Evolutionary conservation across 139 green algal genomes (phyloP).

Genomic region (Chlamydomonas sp.): DNA sequence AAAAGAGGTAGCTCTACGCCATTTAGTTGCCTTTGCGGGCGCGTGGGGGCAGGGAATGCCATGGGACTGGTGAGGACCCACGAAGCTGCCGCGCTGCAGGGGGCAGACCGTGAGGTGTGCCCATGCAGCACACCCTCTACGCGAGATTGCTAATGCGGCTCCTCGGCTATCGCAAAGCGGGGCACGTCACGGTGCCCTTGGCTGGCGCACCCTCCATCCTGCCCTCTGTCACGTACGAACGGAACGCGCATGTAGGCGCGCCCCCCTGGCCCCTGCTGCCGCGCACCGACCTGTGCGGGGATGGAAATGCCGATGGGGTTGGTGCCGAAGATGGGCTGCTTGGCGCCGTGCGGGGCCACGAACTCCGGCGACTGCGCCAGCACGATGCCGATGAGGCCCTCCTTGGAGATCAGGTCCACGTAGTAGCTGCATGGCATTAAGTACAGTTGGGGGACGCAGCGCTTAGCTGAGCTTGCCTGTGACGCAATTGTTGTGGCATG

Average conservation of each 20-base stretch:
- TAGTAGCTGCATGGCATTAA: constrained; percentile 58
- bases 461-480: neutral
- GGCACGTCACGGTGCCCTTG: no score
- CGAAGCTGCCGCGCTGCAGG: no score
- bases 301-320: constrained; percentile 84
- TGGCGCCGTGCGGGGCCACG: constrained; percentile 77
- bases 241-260: neutral
- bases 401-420: constrained; percentile 59
- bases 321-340: constrained; percentile 83
- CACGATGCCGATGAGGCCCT: constrained; percentile 78
- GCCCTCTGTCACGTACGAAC: no score
- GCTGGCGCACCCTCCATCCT: no score
- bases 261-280: neutral
- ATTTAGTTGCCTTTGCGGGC: no score
- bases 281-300: constrained; percentile 34
- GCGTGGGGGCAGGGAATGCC: no score
- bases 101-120: no score
- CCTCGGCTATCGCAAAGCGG: no score
- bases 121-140: no score
- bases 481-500: neutral
- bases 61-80: no score
- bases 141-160: no score
- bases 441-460: neutral
- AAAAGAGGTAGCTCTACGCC: no score
- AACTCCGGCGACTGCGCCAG: constrained; percentile 84